phyloP scores from a whole-genome alignment of 2,329 filamentous ascomycete genomes.

The Lachnellula subtilissima region DNA sequence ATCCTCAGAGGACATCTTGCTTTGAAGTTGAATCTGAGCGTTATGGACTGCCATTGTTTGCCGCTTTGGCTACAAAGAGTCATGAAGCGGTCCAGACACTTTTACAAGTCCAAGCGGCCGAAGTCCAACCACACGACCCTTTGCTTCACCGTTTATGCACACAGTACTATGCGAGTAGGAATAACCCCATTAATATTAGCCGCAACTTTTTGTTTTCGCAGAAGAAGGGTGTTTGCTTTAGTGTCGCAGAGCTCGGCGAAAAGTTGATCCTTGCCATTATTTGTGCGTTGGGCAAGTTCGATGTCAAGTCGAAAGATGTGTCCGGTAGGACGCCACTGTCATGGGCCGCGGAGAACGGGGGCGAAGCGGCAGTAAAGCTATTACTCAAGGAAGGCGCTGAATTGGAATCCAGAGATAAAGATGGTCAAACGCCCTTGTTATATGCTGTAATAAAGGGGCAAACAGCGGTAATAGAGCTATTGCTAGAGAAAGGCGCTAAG shows the following conservation, averaged over 20 bases:
- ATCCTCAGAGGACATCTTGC: slow-evolving; percentile 14
- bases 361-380: slow-evolving; percentile 15
- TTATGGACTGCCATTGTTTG: slow-evolving; percentile 34
- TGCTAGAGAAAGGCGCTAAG: slow-evolving; percentile 4
- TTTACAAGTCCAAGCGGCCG: slow-evolving; percentile 14
- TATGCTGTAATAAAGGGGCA: slow-evolving; percentile 21
- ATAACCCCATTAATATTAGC: background rate
- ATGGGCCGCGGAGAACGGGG: slow-evolving; percentile 20
- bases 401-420: background rate
- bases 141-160: slow-evolving; percentile 6
- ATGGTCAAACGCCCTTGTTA: slow-evolving; percentile 15
- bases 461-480: slow-evolving; percentile 8
- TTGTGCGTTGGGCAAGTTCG: slow-evolving; percentile 4
- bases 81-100: slow-evolving; percentile 26
- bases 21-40: slow-evolving; percentile 27
- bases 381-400: slow-evolving; percentile 3
- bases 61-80: slow-evolving; percentile 32
- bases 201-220: slow-evolving; percentile 12
- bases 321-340: slow-evolving; percentile 12
- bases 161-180: slow-evolving; percentile 3
- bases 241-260: slow-evolving; percentile 6
- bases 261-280: slow-evolving; percentile 13
- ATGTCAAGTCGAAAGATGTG: slow-evolving; percentile 2
- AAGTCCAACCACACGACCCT: slow-evolving; percentile 2
- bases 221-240: slow-evolving; percentile 1